Conservation (phyloP, 352 stramenopile genomes). For the Phytopythium boreale region DNA sequence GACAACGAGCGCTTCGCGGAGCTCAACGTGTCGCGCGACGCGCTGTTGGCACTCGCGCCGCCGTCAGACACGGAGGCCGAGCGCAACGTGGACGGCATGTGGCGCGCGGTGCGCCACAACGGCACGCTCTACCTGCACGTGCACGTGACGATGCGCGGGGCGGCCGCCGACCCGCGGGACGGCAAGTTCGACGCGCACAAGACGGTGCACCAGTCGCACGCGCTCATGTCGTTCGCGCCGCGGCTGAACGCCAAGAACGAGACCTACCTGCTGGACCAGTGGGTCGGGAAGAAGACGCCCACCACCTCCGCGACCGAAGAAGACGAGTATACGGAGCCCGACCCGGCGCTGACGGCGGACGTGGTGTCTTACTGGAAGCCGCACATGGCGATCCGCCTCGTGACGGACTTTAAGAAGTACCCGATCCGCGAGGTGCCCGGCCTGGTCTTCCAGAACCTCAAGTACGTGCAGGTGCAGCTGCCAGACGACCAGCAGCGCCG, state of each 20-base stretch:
- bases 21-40: slow-evolving; percentile 44
- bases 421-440: slow-evolving; percentile 63
- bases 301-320: slow-evolving; percentile 9
- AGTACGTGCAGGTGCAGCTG: slow-evolving; percentile 49
- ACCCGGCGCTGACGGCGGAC: slow-evolving; percentile 26
- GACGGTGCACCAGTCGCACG: slow-evolving; percentile 67
- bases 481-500: slow-evolving; percentile 6
- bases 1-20: slow-evolving; percentile 51
- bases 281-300: slow-evolving; percentile 16
- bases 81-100: slow-evolving; percentile 18
- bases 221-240: slow-evolving; percentile 50
- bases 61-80: slow-evolving; percentile 2
- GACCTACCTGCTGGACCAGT: slow-evolving; percentile 41
- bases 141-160: slow-evolving; percentile 56
- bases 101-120: slow-evolving; percentile 45
- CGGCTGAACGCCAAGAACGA: slow-evolving; percentile 62
- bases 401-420: slow-evolving; percentile 72
- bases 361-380: slow-evolving; percentile 79
- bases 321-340: slow-evolving; percentile 6
- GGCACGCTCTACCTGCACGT: slow-evolving; percentile 67
- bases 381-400: slow-evolving; percentile 60
- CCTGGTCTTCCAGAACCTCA: slow-evolving; percentile 67
- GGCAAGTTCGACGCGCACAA: slow-evolving; percentile 45
- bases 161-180: slow-evolving; percentile 39
- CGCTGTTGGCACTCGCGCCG: slow-evolving; percentile 9